A percentile compares a stretch with the other conserved stretches of the same genome.
These are phyloP conservation scores for Zygosaccharomyces bailii DNA, from an alignment of 805 yeast genomes.

Conservation along the genomic window DNA sequence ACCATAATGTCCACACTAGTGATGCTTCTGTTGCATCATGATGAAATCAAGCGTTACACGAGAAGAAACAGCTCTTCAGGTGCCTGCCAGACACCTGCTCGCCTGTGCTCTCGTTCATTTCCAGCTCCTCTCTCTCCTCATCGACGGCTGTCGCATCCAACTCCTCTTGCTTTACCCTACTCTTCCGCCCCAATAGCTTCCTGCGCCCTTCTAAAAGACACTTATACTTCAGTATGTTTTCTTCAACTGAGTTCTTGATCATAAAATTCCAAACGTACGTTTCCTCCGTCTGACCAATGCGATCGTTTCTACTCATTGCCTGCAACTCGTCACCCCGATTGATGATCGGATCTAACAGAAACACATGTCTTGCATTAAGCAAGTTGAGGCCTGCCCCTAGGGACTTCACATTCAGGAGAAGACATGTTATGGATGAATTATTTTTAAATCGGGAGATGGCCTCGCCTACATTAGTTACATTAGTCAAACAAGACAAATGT, in stretches of 20 bases:
- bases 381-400: constrained; percentile 90
- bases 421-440: constrained; percentile 67
- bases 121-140: constrained; percentile 23
- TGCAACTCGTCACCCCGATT: constrained; percentile 85
- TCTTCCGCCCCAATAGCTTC: constrained; percentile 9
- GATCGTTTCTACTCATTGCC: constrained; percentile 85
- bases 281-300: constrained; percentile 80
- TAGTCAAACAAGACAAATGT: constrained; percentile 41
- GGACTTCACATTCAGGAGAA: constrained; percentile 76
- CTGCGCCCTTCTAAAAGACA: constrained; percentile 27
- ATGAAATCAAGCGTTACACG: constrained; percentile 1
- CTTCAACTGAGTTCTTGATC: constrained; percentile 81
- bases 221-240: constrained; percentile 57
- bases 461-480: constrained; percentile 39
- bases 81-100: constrained; percentile 32
- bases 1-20: too few relatives aligned
- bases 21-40: too few relatives aligned
- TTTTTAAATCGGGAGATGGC: constrained; percentile 54
- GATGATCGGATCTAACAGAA: constrained; percentile 87
- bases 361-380: constrained; percentile 88
- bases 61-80: constrained; percentile 34
- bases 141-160: constrained; percentile 8
- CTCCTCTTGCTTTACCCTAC: constrained; percentile 3
- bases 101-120: constrained; percentile 27
- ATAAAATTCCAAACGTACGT: constrained; percentile 94